Evolutionary conservation across 495 filamentous ascomycete species (phyloP), one percentile per base, ranked within the genome.

Genomic region (Penicillium pancosmium): DNA sequence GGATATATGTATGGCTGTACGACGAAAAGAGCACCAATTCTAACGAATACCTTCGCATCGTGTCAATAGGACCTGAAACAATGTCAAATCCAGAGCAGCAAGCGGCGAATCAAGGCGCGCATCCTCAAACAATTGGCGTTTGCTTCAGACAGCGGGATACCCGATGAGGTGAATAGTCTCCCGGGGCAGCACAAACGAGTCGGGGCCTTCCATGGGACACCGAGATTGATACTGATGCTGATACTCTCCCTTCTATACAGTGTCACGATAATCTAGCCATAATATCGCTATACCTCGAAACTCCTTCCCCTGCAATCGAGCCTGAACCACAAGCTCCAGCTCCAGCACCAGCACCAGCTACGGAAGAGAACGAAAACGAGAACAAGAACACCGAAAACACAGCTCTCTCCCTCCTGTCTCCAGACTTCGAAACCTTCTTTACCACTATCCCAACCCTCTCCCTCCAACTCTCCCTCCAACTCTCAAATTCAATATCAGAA

Each of bases 361-460:
- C 40, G 12, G 41, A 44, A 1, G 8, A 44, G 61, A 68, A 47
- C 10, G 54, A 63, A 10, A 16, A 6, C 40, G 11, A 10, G 55
- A 10, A 46, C 13, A 18, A 5, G 50, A 31, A 34, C 49, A 57
- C 25, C 19, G 49, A 36, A 53, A 51, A 23, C 60, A 64, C 52
- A 34, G 59, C 66, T 10, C 60, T 71, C 25, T 67, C 71, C 19
- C 74, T 80, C 12, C 65, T 80, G 6, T 62, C 55, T 13, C 68
- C 71, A 0, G 73, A 78, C 40, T 70, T 79, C 40, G 65, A 75
- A 35, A 56, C 61, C 21, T 79, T 80, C 63, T 73, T 73, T 56
- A 64, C 68, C 2, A 60, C 69, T 16, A 65, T 79, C 9, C 69
- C 74, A 1, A 38, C 61, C 3, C 52, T 78, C 1, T 64, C 68